Conservation (phyloP, 257 asterid species). For the Jaltomata sinuosa region DNA sequence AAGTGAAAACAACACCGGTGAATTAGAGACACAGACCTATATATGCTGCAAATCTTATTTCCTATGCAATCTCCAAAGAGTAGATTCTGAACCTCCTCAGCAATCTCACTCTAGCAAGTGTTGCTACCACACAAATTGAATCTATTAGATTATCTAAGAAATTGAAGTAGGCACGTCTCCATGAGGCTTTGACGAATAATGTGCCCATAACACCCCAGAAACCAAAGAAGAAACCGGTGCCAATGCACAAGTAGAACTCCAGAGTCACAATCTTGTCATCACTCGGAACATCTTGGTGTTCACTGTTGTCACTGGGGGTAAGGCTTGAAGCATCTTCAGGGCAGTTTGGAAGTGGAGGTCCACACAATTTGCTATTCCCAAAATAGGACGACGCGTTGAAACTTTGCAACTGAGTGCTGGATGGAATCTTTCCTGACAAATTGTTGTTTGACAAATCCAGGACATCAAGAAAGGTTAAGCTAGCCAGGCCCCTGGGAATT, state of each 20-base stretch:
- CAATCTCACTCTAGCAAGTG: neutral
- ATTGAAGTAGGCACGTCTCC: slow-evolving; percentile 5
- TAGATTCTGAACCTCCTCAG: neutral
- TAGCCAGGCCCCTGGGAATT: slow-evolving; percentile 9
- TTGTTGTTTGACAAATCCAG: neutral
- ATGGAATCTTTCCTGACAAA: too few species aligned
- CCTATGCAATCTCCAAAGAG: too few species aligned
- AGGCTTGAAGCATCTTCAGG: neutral
- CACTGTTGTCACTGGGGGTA: neutral
- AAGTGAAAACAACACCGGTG: too few species aligned
- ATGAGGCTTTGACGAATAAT: slow-evolving; percentile 7
- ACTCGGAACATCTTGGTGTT: neutral
- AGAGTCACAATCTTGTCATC: neutral
- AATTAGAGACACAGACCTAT: too few species aligned
- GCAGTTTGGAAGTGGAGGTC: neutral
- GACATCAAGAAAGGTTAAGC: neutral
- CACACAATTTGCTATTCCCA: slow-evolving; percentile 9
- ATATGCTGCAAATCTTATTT: too few species aligned
- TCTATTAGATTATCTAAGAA: neutral
- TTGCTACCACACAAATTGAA: neutral
- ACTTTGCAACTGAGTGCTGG: neutral
- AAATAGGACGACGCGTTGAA: slow-evolving; percentile 6
- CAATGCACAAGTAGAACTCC: slow-evolving; percentile 1
- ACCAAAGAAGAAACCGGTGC: slow-evolving; percentile 16
- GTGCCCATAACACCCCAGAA: slow-evolving; percentile 22